phyloP scores from a whole-genome alignment of 371 early-diverging fungal genomes.

The Mortierella sp. region DNA sequence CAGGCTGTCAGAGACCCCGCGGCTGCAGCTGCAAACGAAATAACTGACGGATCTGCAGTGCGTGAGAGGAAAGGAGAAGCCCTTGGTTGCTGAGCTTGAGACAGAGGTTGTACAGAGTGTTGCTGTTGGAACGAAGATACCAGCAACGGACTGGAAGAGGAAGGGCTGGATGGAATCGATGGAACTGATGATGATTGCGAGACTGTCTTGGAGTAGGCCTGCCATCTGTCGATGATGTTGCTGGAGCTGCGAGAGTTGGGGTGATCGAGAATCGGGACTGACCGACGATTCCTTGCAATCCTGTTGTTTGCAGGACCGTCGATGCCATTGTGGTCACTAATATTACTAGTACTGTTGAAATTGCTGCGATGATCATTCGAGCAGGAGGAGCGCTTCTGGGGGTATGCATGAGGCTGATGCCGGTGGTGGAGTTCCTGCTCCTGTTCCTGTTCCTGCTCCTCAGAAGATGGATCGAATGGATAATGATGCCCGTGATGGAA shows the following conservation, averaged over 20 bases:
- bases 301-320: constrained; percentile 3
- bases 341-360: not conserved
- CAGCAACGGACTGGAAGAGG: no score
- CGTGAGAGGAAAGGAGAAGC: constrained; percentile 9
- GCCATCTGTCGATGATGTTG: not conserved
- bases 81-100: no score
- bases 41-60: constrained; percentile 11
- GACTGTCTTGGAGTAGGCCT: constrained; percentile 25
- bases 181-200: constrained; percentile 17
- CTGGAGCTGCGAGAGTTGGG: no score
- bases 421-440: constrained; percentile 2
- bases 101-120: not conserved
- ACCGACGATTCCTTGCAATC: constrained; percentile 19
- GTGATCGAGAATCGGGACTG: constrained; percentile 23
- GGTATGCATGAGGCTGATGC: not conserved
- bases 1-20: constrained; percentile 7
- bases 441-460: constrained; percentile 5
- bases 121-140: no score
- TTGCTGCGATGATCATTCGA: constrained; percentile 10
- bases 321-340: not conserved
- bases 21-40: constrained; percentile 31
- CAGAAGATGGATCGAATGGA: constrained; percentile 18
- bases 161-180: not conserved
- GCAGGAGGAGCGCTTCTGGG: constrained; percentile 17
- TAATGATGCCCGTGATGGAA: constrained; percentile 28